phyloP scores from a whole-genome alignment of 108 stramenopile genomes.

The Cyclotella baltica region DNA sequence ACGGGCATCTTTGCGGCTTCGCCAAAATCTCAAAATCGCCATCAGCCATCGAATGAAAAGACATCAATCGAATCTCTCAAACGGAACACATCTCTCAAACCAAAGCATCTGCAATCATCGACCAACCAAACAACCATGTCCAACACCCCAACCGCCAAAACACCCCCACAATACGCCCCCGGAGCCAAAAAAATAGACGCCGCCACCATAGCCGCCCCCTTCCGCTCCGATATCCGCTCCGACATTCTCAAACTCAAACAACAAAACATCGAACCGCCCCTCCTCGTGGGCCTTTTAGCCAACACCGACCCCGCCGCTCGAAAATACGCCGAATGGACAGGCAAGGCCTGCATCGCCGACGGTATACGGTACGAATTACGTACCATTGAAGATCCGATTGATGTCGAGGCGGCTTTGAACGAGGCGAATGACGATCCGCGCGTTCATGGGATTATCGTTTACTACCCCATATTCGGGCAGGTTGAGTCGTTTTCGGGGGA shows the following conservation, averaged over 20 bases:
- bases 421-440: slow-evolving; percentile 94
- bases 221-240: slow-evolving; percentile 89
- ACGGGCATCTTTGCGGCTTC: too few relatives aligned
- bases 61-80: too few relatives aligned
- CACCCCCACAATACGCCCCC: slow-evolving; percentile 15
- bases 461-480: slow-evolving; percentile 98
- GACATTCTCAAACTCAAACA: slow-evolving; percentile 75
- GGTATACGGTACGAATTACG: slow-evolving; percentile 96
- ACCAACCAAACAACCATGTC: too few relatives aligned
- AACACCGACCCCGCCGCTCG: slow-evolving; percentile 92
- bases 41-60: too few relatives aligned
- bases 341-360: slow-evolving; percentile 88
- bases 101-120: too few relatives aligned
- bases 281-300: slow-evolving; percentile 93
- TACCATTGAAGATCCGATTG: slow-evolving; percentile 75
- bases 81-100: too few relatives aligned
- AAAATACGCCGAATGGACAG: slow-evolving; percentile 97
- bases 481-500: slow-evolving; percentile 93
- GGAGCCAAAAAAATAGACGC: slow-evolving; percentile 81
- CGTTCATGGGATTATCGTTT: slow-evolving; percentile 97
- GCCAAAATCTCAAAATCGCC: too few relatives aligned
- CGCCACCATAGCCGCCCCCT: slow-evolving; percentile 80
- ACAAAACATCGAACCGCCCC: slow-evolving; percentile 83
- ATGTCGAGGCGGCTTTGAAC: slow-evolving; percentile 87
- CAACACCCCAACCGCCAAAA: neutral